Evolutionary conservation across 1,284 basidiomycete genomes (phyloP), one percentile per base, ranked within the genome.

Genomic region (Malassezia sp.): DNA sequence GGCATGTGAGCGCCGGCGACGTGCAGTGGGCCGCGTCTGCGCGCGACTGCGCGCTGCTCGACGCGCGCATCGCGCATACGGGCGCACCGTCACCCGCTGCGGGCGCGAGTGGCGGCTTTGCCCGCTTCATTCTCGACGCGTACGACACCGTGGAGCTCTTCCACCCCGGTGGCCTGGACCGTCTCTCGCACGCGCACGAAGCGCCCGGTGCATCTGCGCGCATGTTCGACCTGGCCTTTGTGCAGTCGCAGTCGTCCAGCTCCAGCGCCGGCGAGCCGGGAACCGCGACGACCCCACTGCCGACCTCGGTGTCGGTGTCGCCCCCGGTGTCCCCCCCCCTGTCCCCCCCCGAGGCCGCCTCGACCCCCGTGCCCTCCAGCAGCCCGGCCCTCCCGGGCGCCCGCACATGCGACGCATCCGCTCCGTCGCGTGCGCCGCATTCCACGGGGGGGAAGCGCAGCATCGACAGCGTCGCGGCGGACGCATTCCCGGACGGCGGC

Each of bases 101-200:
- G n/a, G n/a, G n/a, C n/a, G n/a, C n/a, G n/a, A n/a, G n/a, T n/a
- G n/a, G n/a, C n/a, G n/a, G n/a, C n/a, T n/a, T n/a, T n/a, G n/a
- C n/a, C n/a, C n/a, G n/a, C n/a, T 83, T 79, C 76, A 79, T 85
- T 33, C 83, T 87, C 81, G 84, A 84, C 1, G 80, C 84, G 0
- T 91, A 90, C 59, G 82, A 89, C 65, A 89, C 86, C 42, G 75
- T 86, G 6, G 46, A 67, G 52, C 33, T 65, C 51, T 52, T 65
- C 32, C 52, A 59, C 40, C 38, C 56, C 33, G 39, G 63, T 48
- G 32, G 60, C 39, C 35, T 60, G 35, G 54, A 57, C 28, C 46
- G 49, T 5, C 21, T 47, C 8, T 38, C 45, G 33, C n/a, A n/a
- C n/a, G 17, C 23, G 1, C 31, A 22, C 11, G 39, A 42, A 18